These are phyloP conservation scores for Ogataea polymorpha DNA, from an alignment of 805 yeast species.

Conservation along the genomic window DNA sequence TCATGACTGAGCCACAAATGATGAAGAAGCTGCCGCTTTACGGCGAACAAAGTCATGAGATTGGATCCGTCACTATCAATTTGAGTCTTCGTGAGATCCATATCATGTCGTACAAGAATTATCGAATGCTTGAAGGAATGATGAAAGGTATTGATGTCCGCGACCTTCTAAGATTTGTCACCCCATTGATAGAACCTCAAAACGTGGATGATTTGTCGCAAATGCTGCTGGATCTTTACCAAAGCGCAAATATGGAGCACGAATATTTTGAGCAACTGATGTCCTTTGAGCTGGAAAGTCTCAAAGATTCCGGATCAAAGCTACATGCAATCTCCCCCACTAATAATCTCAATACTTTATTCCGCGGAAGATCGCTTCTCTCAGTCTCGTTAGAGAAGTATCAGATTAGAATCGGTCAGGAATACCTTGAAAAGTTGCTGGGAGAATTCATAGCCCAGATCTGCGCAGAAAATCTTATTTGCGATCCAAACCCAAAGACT, in stretches of 20 bases:
- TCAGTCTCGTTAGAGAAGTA: slow-evolving; percentile 79
- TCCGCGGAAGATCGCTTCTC: slow-evolving; percentile 81
- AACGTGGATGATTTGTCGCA: slow-evolving; percentile 54
- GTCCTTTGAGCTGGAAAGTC: slow-evolving; percentile 57
- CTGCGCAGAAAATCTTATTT: slow-evolving; percentile 46
- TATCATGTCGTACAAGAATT: slow-evolving; percentile 58
- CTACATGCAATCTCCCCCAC: slow-evolving; percentile 34
- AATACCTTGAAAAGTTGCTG: slow-evolving; percentile 68
- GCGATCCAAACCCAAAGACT: slow-evolving; percentile 79
- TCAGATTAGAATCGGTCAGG: slow-evolving; percentile 73
- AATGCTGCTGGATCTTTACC: slow-evolving; percentile 71
- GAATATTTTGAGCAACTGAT: slow-evolving; percentile 72
- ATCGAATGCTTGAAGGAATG: slow-evolving; percentile 60
- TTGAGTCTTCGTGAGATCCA: slow-evolving; percentile 50
- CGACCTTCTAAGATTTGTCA: slow-evolving; percentile 49
- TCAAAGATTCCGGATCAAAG: slow-evolving; percentile 44
- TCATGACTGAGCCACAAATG: slow-evolving; percentile 33
- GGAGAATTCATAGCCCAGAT: slow-evolving; percentile 62
- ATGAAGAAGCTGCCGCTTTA: slow-evolving; percentile 22
- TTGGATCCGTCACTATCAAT: slow-evolving; percentile 58
- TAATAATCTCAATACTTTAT: slow-evolving; percentile 55
- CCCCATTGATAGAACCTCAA: slow-evolving; percentile 26
- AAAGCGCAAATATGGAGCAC: slow-evolving; percentile 62
- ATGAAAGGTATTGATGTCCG: slow-evolving; percentile 50
- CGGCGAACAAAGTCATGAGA: slow-evolving; percentile 33